phyloP scores from a whole-genome alignment of 345 rosid species.

The Erysimum cheiranthoides region DNA sequence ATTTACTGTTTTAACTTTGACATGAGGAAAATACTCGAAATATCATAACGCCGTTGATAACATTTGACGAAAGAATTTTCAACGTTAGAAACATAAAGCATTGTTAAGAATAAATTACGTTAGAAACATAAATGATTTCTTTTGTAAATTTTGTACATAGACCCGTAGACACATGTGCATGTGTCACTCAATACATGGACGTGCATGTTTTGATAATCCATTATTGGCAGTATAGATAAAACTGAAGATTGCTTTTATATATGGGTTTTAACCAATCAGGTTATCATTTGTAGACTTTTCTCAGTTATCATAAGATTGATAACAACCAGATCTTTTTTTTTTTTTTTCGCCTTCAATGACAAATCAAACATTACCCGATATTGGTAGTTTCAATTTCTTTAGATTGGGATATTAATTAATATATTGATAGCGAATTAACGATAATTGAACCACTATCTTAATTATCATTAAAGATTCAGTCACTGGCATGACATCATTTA shows the following conservation, averaged over 20 bases:
- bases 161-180: background rate
- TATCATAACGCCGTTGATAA: conserved; percentile 1
- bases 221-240: conserved; percentile 14
- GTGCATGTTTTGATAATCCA: conserved; percentile 12
- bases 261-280: conserved; percentile 17
- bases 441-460: conserved; percentile 6
- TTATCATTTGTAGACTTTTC: conserved; percentile 17
- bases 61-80: background rate
- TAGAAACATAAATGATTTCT: background rate
- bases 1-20: background rate
- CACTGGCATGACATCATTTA: conserved; percentile 21
- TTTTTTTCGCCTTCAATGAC: no score
- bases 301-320: background rate
- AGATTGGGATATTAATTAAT: background rate
- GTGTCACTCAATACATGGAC: conserved; percentile 15
- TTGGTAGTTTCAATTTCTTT: background rate
- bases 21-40: background rate
- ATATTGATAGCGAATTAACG: background rate
- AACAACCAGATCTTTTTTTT: background rate
- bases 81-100: conserved; percentile 9
- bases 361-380: background rate
- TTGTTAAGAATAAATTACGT: background rate
- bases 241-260: conserved; percentile 13
- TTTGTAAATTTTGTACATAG: background rate
- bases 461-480: background rate